These are phyloP conservation scores for Madurella mycetomatis DNA, from an alignment of 2,329 filamentous ascomycete genomes.

Conservation along the genomic window DNA sequence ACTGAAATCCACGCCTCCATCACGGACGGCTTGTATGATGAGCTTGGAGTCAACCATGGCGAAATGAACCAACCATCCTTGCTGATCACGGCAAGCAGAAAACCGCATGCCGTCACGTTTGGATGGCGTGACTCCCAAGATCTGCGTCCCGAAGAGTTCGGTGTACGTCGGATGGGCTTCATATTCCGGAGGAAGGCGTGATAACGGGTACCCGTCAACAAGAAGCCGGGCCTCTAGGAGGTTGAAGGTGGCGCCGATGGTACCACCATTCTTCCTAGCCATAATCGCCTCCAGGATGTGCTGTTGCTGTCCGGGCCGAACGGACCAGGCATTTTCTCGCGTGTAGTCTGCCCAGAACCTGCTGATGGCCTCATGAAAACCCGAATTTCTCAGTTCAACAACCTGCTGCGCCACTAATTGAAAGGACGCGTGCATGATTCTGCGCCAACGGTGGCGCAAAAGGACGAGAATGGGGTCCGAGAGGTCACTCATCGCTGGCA, in stretches of 20 bases:
- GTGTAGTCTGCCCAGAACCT: slow-evolving; percentile 29
- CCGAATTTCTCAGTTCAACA: slow-evolving; percentile 7
- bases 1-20: too few species aligned
- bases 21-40: slow-evolving; percentile 21
- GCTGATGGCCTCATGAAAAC: slow-evolving; percentile 27
- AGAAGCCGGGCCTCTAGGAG: slow-evolving; percentile 48
- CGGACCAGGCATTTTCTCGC: slow-evolving; percentile 25
- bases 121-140: slow-evolving; percentile 42
- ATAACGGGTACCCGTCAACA: slow-evolving; percentile 46
- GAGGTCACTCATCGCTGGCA: neutral
- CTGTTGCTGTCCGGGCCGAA: neutral
- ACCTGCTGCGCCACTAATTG: slow-evolving; percentile 18
- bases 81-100: slow-evolving; percentile 31
- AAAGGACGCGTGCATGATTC: slow-evolving; percentile 22
- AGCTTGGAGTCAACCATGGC: slow-evolving; percentile 26
- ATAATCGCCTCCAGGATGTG: slow-evolving; percentile 7
- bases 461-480: slow-evolving; percentile 8
- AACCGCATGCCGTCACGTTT: slow-evolving; percentile 37
- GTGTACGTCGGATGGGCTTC: slow-evolving; percentile 37
- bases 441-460: slow-evolving; percentile 27
- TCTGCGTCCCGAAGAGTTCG: slow-evolving; percentile 39
- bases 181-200: slow-evolving; percentile 44
- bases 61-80: slow-evolving; percentile 35
- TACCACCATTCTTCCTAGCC: neutral
- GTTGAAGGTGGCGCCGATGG: slow-evolving; percentile 42